These are phyloP conservation scores for Rubus parviflorus DNA, from an alignment of 306 rosid genomes.

Conservation along the genomic window DNA sequence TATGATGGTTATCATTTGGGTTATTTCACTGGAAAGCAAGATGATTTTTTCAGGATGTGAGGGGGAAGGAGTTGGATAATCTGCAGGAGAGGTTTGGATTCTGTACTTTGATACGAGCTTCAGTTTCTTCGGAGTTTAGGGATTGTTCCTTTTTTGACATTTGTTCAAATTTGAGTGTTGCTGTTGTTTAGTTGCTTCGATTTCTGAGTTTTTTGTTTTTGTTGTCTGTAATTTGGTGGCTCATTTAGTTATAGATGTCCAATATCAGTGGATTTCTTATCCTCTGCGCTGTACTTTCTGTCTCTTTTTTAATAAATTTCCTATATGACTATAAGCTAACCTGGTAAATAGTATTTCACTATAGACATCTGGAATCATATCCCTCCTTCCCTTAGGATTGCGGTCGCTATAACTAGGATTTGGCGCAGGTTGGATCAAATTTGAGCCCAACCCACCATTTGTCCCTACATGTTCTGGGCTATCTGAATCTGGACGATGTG, in stretches of 20 bases:
- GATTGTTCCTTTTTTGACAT: not conserved
- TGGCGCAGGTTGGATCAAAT: not conserved
- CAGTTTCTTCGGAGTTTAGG: not conserved
- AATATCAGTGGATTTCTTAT: not conserved
- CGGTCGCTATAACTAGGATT: not conserved
- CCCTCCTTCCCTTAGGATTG: not conserved
- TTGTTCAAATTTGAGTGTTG: not conserved
- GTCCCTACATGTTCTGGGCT: not conserved
- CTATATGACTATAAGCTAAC: not conserved
- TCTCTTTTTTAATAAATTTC: not conserved
- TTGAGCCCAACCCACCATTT: not conserved
- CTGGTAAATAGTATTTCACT: not conserved
- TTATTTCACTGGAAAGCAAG: not conserved
- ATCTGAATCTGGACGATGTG: not conserved
- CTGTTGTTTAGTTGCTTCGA: not conserved
- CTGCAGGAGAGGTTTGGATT: not conserved
- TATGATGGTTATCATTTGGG: not conserved
- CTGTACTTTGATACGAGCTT: not conserved
- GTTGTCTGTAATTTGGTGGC: not conserved
- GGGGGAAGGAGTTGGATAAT: not conserved
- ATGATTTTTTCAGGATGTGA: not conserved
- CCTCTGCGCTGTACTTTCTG: not conserved
- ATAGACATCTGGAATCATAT: not conserved
- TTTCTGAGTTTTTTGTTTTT: not conserved
- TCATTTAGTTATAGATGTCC: not conserved